Evolutionary conservation across 1,139 yeast genomes (phyloP).

Genomic region (Blastobotrys raffinosifermentans): DNA sequence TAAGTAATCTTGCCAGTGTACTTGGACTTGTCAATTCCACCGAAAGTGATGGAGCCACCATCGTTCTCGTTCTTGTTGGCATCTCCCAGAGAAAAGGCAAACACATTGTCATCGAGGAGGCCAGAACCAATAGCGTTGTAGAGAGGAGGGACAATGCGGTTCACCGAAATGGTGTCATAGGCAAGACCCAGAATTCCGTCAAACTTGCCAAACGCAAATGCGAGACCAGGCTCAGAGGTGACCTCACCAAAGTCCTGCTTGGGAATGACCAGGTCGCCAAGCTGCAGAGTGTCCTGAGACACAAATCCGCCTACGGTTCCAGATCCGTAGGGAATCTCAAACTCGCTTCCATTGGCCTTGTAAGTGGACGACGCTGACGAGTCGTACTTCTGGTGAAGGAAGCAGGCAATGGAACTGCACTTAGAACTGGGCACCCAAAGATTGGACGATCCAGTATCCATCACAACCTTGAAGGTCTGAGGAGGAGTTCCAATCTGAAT

Average conservation of each 20-base stretch:
- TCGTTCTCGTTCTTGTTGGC: conserved; percentile 53
- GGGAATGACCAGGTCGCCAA: conserved; percentile 81
- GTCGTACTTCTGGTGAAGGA: conserved; percentile 84
- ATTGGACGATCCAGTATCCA: conserved; percentile 95
- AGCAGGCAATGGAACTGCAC: conserved; percentile 92
- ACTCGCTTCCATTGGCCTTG: conserved; percentile 77
- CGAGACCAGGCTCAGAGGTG: conserved; percentile 93
- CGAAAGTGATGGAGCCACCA: conserved; percentile 92
- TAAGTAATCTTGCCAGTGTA: conserved; percentile 80
- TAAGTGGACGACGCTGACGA: conserved; percentile 73
- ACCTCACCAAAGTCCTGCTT: conserved; percentile 95
- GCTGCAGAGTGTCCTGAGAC: conserved; percentile 70
- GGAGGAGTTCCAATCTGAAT: conserved; percentile 88
- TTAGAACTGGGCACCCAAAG: conserved; percentile 92
- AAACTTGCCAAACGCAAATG: conserved; percentile 94
- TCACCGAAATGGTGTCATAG: conserved; percentile 82
- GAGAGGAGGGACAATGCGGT: conserved; percentile 86
- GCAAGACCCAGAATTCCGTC: conserved; percentile 96
- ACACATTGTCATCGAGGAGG: conserved; percentile 73
- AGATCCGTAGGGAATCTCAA: conserved; percentile 83
- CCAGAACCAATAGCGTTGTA: conserved; percentile 82
- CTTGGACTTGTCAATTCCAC: conserved; percentile 77
- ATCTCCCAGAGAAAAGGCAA: conserved; percentile 88
- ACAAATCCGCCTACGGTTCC: conserved; percentile 90
- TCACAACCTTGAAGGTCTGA: conserved; percentile 66